A percentile compares a stretch with the other conserved stretches of the same genome.
Conservation (phyloP, 164 flowering plant genomes). For the grape (Vitis vinifera) region ASM3070453v1 NC_081806.1:4400001-4400500, state of each 20-base stretch:
- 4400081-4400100: constrained; percentile 73
- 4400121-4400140: constrained; percentile 73
- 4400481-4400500: constrained; percentile 61
- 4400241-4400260: background rate
- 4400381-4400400: constrained; percentile 84
- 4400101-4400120: constrained; percentile 75
- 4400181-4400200: constrained; percentile 26
- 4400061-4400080: constrained; percentile 56
- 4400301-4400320: constrained; percentile 55
- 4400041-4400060: background rate
- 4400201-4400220: background rate
- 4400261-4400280: background rate
- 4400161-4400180: constrained; percentile 76
- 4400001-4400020: background rate
- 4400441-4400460: constrained; percentile 58
- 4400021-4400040: background rate
- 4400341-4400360: constrained; percentile 87
- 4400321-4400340: constrained; percentile 72
- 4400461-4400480: constrained; percentile 59
- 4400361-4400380: constrained; percentile 84
- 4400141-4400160: constrained; percentile 73
- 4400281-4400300: constrained; percentile 59
- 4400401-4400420: constrained; percentile 49
- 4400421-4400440: constrained; percentile 75
- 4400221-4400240: background rate